Percentiles rank a stretch among this genome's conserved stretches.
Conservation (phyloP, 257 asterid species). For the Haberlea rhodopensis region DNA sequence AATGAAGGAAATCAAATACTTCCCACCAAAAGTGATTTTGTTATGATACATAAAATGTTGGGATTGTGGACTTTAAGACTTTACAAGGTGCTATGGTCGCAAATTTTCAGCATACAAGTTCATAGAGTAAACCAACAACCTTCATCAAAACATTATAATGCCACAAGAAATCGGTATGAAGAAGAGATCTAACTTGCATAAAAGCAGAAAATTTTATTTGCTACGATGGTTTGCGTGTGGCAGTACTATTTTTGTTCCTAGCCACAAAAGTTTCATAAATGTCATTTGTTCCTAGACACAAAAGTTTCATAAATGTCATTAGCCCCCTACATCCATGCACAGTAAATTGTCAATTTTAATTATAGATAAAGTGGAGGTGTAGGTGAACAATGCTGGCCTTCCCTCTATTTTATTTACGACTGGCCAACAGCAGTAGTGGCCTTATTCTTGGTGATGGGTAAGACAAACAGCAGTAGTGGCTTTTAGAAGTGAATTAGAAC, state of each 20-base stretch:
- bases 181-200: not conserved
- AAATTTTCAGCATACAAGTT: not conserved
- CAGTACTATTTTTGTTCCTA: not conserved
- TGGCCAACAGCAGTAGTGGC: not conserved
- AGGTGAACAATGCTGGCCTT: not conserved
- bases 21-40: not conserved
- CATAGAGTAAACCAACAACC: not conserved
- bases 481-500: not conserved
- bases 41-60: not conserved
- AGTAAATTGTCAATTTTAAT: not conserved
- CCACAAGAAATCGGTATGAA: not conserved
- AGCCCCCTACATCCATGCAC: not conserved
- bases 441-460: not conserved
- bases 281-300: not conserved
- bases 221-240: not conserved
- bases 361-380: not conserved
- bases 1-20: not conserved
- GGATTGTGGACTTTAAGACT: slow-evolving; percentile 1
- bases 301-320: not conserved
- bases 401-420: not conserved
- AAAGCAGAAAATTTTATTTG: too few species aligned
- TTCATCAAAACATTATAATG: not conserved
- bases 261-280: not conserved
- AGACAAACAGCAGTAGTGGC: not conserved
- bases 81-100: not conserved